Percentiles rank a stretch among this genome's conserved stretches.
phyloP scores from a whole-genome alignment of 352 stramenopile genomes.

The Pythium grandisporangium region DNA sequence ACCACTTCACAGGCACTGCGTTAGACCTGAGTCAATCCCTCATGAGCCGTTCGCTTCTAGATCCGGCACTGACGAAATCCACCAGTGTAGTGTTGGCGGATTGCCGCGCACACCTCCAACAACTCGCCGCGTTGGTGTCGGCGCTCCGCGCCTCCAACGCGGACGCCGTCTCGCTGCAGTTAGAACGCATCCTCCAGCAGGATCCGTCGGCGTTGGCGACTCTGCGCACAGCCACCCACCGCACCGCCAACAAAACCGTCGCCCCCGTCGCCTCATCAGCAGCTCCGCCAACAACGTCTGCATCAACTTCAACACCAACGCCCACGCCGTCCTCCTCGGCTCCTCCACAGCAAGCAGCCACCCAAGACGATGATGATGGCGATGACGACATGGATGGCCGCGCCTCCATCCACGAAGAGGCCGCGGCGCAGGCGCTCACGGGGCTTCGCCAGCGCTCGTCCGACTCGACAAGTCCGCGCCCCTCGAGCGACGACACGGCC shows the following conservation, averaged over 20 bases:
- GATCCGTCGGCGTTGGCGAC: constrained; percentile 25
- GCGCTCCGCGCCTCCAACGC: constrained; percentile 18
- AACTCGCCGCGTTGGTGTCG: constrained; percentile 11
- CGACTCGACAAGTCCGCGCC: too few relatives aligned
- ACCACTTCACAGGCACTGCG: constrained; percentile 36
- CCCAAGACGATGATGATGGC: constrained; percentile 1
- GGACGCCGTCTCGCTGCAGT: constrained; percentile 19
- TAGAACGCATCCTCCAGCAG: constrained; percentile 30
- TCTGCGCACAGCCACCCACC: constrained; percentile 30
- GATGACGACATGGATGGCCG: constrained; percentile 7
- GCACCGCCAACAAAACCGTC: constrained; percentile 14
- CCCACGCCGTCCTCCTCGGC: not conserved
- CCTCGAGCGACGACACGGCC: constrained; percentile 5
- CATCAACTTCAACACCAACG: not conserved
- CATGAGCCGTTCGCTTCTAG: constrained; percentile 35
- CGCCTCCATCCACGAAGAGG: constrained; percentile 35
- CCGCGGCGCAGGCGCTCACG: constrained; percentile 63
- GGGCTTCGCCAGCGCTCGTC: constrained; percentile 31
- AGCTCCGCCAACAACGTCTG: not conserved
- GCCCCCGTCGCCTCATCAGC: too few relatives aligned
- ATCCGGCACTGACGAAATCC: constrained; percentile 34
- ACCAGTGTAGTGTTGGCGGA: constrained; percentile 41
- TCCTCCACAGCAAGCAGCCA: not conserved
- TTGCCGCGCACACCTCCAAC: constrained; percentile 27
- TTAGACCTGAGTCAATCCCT: constrained; percentile 51